Evolutionary conservation across 345 rosid species (phyloP).

Genomic region (Reutealis trisperma): DNA sequence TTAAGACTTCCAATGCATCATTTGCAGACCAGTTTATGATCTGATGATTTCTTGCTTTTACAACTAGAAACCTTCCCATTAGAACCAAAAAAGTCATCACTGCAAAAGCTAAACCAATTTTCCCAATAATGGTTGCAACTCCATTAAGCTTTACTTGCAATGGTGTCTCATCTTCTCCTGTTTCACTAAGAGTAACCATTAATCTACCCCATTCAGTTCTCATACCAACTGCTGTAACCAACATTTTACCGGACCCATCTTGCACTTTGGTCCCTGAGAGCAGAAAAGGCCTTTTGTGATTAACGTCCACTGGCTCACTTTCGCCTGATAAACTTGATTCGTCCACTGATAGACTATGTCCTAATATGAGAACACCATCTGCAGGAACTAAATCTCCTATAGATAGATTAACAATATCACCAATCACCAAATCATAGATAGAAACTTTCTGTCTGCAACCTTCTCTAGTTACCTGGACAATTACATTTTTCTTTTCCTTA

Average conservation of each 20-base stretch:
- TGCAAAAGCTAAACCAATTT: constrained; percentile 82
- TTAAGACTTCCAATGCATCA: constrained; percentile 68
- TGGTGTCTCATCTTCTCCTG: constrained; percentile 44
- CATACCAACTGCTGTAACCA: constrained; percentile 93
- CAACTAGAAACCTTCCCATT: constrained; percentile 58
- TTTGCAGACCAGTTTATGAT: constrained; percentile 56
- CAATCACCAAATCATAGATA: constrained; percentile 79
- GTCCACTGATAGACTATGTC: constrained; percentile 69
- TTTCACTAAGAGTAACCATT: constrained; percentile 80
- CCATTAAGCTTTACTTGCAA: constrained; percentile 96
- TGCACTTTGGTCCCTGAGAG: constrained; percentile 89
- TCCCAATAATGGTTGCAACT: constrained; percentile 90
- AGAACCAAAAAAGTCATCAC: constrained; percentile 70
- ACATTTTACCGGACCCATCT: constrained; percentile 46
- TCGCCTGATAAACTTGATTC: constrained; percentile 91
- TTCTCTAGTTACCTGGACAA: constrained; percentile 78
- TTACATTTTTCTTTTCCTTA: constrained; percentile 83
- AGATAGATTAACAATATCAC: constrained; percentile 78
- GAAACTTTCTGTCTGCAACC: constrained; percentile 65
- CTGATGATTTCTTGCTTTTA: constrained; percentile 48
- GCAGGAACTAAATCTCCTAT: constrained; percentile 85
- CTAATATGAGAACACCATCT: constrained; percentile 75
- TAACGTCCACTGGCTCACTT: constrained; percentile 68
- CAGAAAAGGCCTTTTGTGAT: constrained; percentile 61
- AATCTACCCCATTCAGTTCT: constrained; percentile 96